Conservation (phyloP, 768 basidiomycete species). For the Pleurotus salmoneostramineus region DNA sequence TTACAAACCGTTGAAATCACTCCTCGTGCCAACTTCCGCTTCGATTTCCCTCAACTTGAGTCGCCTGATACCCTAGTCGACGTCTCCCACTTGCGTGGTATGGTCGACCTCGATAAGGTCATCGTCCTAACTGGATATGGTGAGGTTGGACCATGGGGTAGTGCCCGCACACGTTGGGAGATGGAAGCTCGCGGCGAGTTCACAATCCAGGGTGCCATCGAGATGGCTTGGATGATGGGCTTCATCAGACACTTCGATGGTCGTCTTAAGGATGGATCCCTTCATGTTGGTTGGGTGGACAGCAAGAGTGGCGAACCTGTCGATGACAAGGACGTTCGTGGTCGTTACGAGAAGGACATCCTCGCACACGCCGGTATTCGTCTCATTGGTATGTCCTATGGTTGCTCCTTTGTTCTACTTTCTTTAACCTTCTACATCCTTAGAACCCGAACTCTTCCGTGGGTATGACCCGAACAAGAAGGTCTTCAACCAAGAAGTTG, state of each 20-base stretch:
- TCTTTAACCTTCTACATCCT: conserved; percentile 4
- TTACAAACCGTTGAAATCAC: conserved; percentile 90
- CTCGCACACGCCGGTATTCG: conserved; percentile 89
- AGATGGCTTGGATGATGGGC: conserved; percentile 99
- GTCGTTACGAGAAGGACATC: conserved; percentile 93
- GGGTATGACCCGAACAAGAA: conserved; percentile 99
- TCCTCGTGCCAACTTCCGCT: conserved; percentile 97
- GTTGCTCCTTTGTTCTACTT: conserved; percentile 11
- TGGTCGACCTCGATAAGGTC: conserved; percentile 95
- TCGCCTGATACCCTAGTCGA: conserved; percentile 64
- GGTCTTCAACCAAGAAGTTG: conserved; percentile 94
- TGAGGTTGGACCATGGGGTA: conserved; percentile 98
- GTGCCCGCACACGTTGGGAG: conserved; percentile 97
- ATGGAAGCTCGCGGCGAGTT: conserved; percentile 99
- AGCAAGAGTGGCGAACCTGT: conserved; percentile 90
- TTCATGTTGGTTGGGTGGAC: conserved; percentile 99
- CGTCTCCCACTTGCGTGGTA: conserved; percentile 74
- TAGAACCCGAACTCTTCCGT: conserved; percentile 96
- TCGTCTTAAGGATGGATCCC: conserved; percentile 85
- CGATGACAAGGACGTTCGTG: conserved; percentile 95
- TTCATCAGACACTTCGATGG: conserved; percentile 99
- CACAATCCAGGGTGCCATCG: conserved; percentile 96
- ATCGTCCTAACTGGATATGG: conserved; percentile 95
- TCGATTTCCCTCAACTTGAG: conserved; percentile 89
- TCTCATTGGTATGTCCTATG: conserved; percentile 69